Evolutionary conservation across 176 grass and related monocot genomes (phyloP).

Genomic region (Olyra latifolia): DNA sequence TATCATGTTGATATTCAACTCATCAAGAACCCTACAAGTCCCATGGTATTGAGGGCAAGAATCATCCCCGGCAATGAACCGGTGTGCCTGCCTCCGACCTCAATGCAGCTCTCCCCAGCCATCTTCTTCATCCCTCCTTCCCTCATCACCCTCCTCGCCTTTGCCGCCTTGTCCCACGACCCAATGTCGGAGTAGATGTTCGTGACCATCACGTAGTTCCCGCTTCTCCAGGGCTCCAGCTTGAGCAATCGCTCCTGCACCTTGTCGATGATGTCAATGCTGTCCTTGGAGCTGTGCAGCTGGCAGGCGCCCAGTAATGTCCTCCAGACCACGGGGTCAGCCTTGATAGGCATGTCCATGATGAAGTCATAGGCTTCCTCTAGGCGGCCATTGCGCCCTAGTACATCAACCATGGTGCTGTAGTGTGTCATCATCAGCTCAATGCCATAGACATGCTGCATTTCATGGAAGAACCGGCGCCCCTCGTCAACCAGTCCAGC

Average conservation of each 20-base stretch:
- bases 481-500: conserved; percentile 47
- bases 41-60: conserved; percentile 37
- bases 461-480: conserved; percentile 45
- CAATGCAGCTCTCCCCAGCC: conserved; percentile 55
- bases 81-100: conserved; percentile 17
- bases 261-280: conserved; percentile 30
- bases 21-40: conserved; percentile 29
- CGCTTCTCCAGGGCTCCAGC: conserved; percentile 50
- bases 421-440: conserved; percentile 54
- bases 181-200: conserved; percentile 56
- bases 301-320: conserved; percentile 54
- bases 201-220: conserved; percentile 48
- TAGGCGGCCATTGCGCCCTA: conserved; percentile 44
- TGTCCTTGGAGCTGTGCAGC: conserved; percentile 53
- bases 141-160: conserved; percentile 48
- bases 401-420: conserved; percentile 64
- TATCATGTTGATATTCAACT: conserved; percentile 45
- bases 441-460: conserved; percentile 47
- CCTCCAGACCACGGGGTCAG: conserved; percentile 53
- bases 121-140: conserved; percentile 60
- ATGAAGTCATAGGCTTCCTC: conserved; percentile 56
- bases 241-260: conserved; percentile 45
- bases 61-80: conserved; percentile 44
- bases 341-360: conserved; percentile 28
- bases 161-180: conserved; percentile 53